phyloP scores from a whole-genome alignment of 371 early-diverging fungal genomes.

The Mucor saturninus region DNA sequence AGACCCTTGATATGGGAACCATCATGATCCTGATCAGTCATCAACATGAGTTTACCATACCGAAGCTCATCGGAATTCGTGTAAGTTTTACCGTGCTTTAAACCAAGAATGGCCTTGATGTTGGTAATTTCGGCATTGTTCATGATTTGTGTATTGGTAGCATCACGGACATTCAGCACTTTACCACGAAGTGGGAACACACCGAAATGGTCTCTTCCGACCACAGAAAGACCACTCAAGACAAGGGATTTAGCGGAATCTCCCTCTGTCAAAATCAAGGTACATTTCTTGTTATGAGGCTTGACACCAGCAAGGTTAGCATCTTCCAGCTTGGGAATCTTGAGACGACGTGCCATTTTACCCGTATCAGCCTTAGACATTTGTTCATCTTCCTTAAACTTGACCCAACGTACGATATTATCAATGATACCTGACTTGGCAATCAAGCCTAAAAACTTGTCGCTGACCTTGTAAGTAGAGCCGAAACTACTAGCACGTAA shows the following conservation, averaged over 20 bases:
- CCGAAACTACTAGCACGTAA: conserved; percentile 87
- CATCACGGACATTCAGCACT: conserved; percentile 98
- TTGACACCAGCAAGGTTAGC: conserved; percentile 96
- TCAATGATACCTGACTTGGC: conserved; percentile 88
- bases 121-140: conserved; percentile 91
- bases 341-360: conserved; percentile 74
- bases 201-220: conserved; percentile 96
- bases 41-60: conserved; percentile 99
- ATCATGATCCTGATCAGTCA: conserved; percentile 99
- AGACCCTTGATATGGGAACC: conserved; percentile 99
- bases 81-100: conserved; percentile 93
- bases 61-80: conserved; percentile 77
- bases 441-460: conserved; percentile 87
- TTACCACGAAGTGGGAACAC: conserved; percentile 99
- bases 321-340: conserved; percentile 97
- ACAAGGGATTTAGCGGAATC: conserved; percentile 99
- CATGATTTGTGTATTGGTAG: conserved; percentile 77
- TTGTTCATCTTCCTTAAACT: conserved; percentile 83
- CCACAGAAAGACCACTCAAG: conserved; percentile 91
- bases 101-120: conserved; percentile 97
- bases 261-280: conserved; percentile 99
- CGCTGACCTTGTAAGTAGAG: conserved; percentile 79
- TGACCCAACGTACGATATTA: conserved; percentile 79
- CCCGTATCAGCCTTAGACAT: conserved; percentile 96
- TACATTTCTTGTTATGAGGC: conserved; percentile 81